Evolutionary conservation across 2,329 filamentous ascomycete species (phyloP).

Genomic region (Ophiobolus disseminans): DNA sequence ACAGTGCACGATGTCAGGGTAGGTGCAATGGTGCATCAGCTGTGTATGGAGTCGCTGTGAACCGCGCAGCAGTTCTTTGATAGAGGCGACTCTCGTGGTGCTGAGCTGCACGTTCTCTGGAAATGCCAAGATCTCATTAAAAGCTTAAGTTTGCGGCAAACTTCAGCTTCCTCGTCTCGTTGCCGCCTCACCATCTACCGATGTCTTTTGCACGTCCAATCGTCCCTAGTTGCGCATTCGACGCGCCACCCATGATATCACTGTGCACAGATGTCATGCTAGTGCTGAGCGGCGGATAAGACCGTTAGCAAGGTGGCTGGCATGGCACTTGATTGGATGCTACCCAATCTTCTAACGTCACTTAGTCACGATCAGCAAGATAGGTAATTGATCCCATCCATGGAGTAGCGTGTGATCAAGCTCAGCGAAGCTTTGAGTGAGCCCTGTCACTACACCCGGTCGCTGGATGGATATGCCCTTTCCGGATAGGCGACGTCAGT

Average conservation of each 20-base stretch:
- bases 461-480: too few relatives aligned
- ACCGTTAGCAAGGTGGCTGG: background rate
- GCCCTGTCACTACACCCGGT: background rate
- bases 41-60: too few relatives aligned
- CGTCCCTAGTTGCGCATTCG: background rate
- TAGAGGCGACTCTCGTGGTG: too few relatives aligned
- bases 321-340: background rate
- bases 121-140: background rate
- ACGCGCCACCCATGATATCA: background rate
- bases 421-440: constrained; percentile 20
- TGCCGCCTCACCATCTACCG: background rate
- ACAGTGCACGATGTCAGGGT: too few relatives aligned
- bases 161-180: background rate
- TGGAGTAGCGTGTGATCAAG: constrained; percentile 14
- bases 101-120: too few relatives aligned
- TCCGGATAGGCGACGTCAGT: constrained; percentile 14
- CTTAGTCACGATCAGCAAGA: constrained; percentile 6
- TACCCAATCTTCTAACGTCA: constrained; percentile 16
- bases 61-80: too few relatives aligned
- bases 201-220: background rate
- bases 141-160: background rate
- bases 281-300: constrained; percentile 7
- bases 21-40: too few relatives aligned
- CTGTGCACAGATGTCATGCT: background rate
- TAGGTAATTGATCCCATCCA: too few relatives aligned